Evolutionary conservation across 1,139 yeast genomes (phyloP), one percentile per base, ranked within the genome.

Genomic region (Saccharomyces pastorianus): DNA sequence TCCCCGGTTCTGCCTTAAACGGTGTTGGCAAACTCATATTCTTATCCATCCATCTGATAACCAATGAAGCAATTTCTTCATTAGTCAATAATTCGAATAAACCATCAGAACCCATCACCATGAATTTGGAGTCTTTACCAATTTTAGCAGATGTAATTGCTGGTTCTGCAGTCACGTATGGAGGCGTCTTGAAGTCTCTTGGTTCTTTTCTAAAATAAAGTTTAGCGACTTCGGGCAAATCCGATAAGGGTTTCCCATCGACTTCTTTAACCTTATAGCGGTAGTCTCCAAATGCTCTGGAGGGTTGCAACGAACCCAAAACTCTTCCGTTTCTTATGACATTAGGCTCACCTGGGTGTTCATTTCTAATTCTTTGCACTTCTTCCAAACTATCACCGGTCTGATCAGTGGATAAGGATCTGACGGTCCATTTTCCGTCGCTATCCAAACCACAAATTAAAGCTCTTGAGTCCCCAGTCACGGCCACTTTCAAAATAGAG

Each of bases 241-340:
- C 83, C 1, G 77, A 78, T 25, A 71, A 61, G 3, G 72, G 59
- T 53, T 71, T 70, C 0, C 75, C 74, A 53, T 69, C 71, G 23
- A 73, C 58, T 29, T 88, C 85, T 29, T 89, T 77, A 76, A 88
- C 76, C 68, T 93, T 93, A 70, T 89, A 93, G 59, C 96, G 80
- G 58, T 96, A 96, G 71, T 93, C 99, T 50, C 99, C 99, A 76
- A 93, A 95, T 1, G 98, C 96, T 64, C 99, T 78, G 0, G 96
- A 83, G 4, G 99, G 99, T 70, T 95, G 99, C 59, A 93, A 78
- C n/a, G 91, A 82, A 0, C 99, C 99, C 62, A 93, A 77, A 4
- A 95, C 88, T 61, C 99, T 80, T 4, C 99, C 99, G 59, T 88
- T 83, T 63, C 89, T 80, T 27, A 91, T 83, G 41, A 85, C 93